Evolutionary conservation across 1,139 yeast genomes (phyloP), one percentile per base, ranked within the genome.

Genomic region (Pichia sp.): DNA sequence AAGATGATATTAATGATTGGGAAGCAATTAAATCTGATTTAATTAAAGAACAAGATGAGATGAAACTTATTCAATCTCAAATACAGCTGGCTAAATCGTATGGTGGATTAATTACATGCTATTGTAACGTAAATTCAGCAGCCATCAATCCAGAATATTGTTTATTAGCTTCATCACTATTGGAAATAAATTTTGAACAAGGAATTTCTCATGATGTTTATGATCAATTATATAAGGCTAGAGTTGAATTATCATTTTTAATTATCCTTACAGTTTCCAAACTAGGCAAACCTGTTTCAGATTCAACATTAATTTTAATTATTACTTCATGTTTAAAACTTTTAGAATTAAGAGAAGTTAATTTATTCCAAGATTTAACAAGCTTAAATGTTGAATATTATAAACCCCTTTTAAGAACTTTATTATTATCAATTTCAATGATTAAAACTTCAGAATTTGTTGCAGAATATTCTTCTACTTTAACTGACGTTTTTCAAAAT

Each of bases 41-140:
- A 6, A 63, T 75, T 4, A 71, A 73, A 4, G 79, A 86, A 1
- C 81, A 89, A 51, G 64, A 80, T 37, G 81, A 82, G 54, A 60
- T 80, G 38, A 89, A 87, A 50, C 74, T 71, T 58, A 70, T 81
- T 23, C 74, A 79, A 42, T 75, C 92, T 1, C 96, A 87, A 58
- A 69, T 82, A 24, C 68, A 76, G 3, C 75, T 84, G 27, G 82
- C 87, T 3, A 82, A 81, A 57, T 76, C 95, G 0, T 80, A 85
- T 74, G 90, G 94, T 42, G 89, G 92, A 1, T 66, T 89, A 16
- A 52, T 85, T 29, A 81, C 94, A 0, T 78, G 94, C 0, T 75
- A 75, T 52, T 74, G 82, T 54, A 68, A 63, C 31, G 67, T 65
- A 22, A 55, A 58, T 16, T 58, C 53, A 37, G 55, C 55, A 4